Percentiles rank a stretch among this genome's conserved stretches.
Conservation (phyloP, 179 eudicot genomes). For the Patellifolia procumbens region DNA sequence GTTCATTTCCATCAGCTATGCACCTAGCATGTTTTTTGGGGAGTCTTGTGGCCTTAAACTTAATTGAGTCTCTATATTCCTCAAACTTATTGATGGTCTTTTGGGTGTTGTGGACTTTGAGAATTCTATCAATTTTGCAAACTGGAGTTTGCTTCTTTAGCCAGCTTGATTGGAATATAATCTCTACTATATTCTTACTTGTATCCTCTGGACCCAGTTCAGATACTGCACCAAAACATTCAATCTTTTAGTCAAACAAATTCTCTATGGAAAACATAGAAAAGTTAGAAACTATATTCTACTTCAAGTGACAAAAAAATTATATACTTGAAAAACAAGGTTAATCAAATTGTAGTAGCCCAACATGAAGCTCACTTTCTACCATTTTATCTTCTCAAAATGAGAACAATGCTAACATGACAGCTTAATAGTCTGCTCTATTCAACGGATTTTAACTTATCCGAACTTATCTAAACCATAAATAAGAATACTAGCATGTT, state of each 20-base stretch:
- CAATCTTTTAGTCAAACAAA: background rate
- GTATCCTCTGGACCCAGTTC: slow-evolving; percentile 89
- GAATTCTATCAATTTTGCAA: slow-evolving; percentile 83
- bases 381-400: background rate
- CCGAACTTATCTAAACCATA: background rate
- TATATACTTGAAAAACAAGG: slow-evolving; percentile 35
- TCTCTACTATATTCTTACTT: slow-evolving; percentile 97
- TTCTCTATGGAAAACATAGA: slow-evolving; percentile 1
- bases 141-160: slow-evolving; percentile 67
- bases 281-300: slow-evolving; percentile 16
- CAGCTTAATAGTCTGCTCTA: background rate
- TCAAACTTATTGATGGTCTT: slow-evolving; percentile 74
- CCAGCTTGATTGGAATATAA: slow-evolving; percentile 99
- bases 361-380: slow-evolving; percentile 7
- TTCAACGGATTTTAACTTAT: background rate
- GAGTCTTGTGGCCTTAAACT: slow-evolving; percentile 57
- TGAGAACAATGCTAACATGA: background rate
- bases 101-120: slow-evolving; percentile 85
- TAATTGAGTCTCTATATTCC: slow-evolving; percentile 76
- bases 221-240: slow-evolving; percentile 49
- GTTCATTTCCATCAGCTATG: slow-evolving; percentile 93
- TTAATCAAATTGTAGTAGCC: background rate
- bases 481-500: background rate
- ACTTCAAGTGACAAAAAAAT: slow-evolving; percentile 21
- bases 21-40: slow-evolving; percentile 78